These are phyloP conservation scores for Phaeotremella fagi DNA, from an alignment of 768 basidiomycete genomes.

Conservation along the genomic window DNA sequence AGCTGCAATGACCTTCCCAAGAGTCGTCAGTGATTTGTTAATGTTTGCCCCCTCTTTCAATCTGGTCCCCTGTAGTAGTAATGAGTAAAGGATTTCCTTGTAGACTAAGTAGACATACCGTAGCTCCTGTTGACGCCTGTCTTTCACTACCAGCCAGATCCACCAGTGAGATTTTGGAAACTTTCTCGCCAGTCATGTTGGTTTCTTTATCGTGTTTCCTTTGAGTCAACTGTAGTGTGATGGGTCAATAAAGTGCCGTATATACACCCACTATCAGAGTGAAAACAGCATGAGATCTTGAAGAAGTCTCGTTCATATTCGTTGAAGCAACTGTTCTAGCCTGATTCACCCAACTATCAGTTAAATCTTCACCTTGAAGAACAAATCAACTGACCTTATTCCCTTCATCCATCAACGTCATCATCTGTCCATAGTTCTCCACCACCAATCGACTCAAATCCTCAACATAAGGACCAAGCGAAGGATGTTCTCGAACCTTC, in stretches of 20 bases:
- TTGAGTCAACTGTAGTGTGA: slow-evolving; percentile 66
- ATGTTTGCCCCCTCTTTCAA: slow-evolving; percentile 98
- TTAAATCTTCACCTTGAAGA: not conserved
- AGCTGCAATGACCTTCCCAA: slow-evolving; percentile 94
- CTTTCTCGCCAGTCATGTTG: slow-evolving; percentile 92
- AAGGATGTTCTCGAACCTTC: slow-evolving; percentile 91
- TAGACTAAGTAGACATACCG: slow-evolving; percentile 43
- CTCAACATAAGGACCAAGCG: slow-evolving; percentile 88
- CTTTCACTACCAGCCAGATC: slow-evolving; percentile 96
- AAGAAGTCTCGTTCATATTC: slow-evolving; percentile 99
- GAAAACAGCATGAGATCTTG: slow-evolving; percentile 96
- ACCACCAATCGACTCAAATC: slow-evolving; percentile 91
- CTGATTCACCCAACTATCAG: slow-evolving; percentile 27
- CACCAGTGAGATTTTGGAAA: slow-evolving; percentile 95
- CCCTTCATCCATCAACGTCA: slow-evolving; percentile 99
- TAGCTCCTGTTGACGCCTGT: slow-evolving; percentile 96
- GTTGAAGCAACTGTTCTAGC: slow-evolving; percentile 97
- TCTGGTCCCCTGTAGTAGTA: slow-evolving; percentile 60
- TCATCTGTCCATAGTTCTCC: slow-evolving; percentile 89
- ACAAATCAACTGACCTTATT: slow-evolving; percentile 59
- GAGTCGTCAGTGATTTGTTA: slow-evolving; percentile 95
- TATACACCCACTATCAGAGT: slow-evolving; percentile 57
- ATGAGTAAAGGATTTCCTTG: not conserved
- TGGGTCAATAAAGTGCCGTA: slow-evolving; percentile 4
- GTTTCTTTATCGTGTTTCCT: slow-evolving; percentile 77